Evolutionary conservation across 1,284 basidiomycete genomes (phyloP).

Genomic region (Golubevia sp.): DNA sequence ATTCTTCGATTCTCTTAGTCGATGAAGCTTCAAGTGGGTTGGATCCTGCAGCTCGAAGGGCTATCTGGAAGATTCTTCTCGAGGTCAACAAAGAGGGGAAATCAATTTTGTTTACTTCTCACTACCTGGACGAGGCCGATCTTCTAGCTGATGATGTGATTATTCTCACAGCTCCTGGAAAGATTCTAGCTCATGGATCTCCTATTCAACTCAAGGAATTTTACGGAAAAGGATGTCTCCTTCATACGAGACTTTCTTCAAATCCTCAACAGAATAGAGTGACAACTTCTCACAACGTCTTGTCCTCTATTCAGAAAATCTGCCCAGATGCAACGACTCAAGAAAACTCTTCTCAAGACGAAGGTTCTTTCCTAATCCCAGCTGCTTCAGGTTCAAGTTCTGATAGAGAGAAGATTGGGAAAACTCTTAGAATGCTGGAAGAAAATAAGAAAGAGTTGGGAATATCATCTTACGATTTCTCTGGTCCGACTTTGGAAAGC

Average conservation of each 20-base stretch:
- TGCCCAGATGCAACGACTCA: no score
- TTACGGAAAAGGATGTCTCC: constrained; percentile 17
- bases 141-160: constrained; percentile 20
- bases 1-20: constrained; percentile 23
- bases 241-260: no score
- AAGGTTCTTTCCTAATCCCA: constrained; percentile 19
- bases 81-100: constrained; percentile 14
- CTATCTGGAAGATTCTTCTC: constrained; percentile 26
- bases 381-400: no score
- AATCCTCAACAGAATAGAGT: no score
- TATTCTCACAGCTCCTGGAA: constrained; percentile 24
- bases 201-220: constrained; percentile 24
- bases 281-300: no score
- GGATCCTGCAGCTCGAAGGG: constrained; percentile 21
- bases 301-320: no score
- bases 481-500: constrained; percentile 22
- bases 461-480: constrained; percentile 17
- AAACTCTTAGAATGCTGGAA: constrained; percentile 13
- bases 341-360: constrained; percentile 12
- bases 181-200: constrained; percentile 22
- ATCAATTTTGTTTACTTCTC: constrained; percentile 22
- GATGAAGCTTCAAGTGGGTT: constrained; percentile 24
- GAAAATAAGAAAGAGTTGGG: constrained; percentile 8
- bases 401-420: constrained; percentile 10
- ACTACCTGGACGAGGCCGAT: constrained; percentile 27